Base-by-base conservation (phyloP, 2,329 filamentous ascomycete genomes). In the Colletotrichum zoysiae region DNA sequence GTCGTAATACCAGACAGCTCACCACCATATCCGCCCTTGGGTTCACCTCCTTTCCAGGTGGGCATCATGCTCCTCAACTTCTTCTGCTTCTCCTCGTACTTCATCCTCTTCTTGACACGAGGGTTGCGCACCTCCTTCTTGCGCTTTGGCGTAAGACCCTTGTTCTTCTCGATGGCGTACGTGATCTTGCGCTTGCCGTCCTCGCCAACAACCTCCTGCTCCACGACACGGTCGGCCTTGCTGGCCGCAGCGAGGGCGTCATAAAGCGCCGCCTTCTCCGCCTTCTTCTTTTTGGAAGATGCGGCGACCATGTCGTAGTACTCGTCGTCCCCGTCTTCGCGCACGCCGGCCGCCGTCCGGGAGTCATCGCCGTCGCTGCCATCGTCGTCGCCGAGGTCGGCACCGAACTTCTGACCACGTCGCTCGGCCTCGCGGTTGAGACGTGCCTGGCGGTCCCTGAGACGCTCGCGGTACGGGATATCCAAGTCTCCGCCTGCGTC, bases 11-110 rank as follows among this genome's bases (percentile, higher is more conserved):
- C 96, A 53, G 95, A 96, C 84, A 93, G 84, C 82, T 98, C 96
- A 84, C 96, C 96, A 75, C 90, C 90, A 85, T 99, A 99, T 65
- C 95, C 93, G 78, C 94, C 93, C 78, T 89, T 90, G 76, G 93
- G 91, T 84, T 97, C 91, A 73, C 94, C 93, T 76, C 94, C 94
- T 82, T 95, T 94, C 85, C 95, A 98, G 18, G 94, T 87, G 11
- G 93, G 89, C 85, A 93, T 94, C 86, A 95, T 93, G 79, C 92
- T 95, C 78, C 90, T 90, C 79, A 98, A 84, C 88, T 98, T 98
- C 93, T 98, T 98, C 89, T 95, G 93, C 88, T 97, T 98, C 82
- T 95, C 92, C 80, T 97, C 95, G 81, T 90, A 99, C 90, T 94
- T 95, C 90, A 94, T 94, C 83, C 94, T 91, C 92, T 98, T 98